Percentiles rank a stretch among this genome's conserved stretches.
Conservation (phyloP, 306 rosid genomes). For the Leucaena leucocephala region DNA sequence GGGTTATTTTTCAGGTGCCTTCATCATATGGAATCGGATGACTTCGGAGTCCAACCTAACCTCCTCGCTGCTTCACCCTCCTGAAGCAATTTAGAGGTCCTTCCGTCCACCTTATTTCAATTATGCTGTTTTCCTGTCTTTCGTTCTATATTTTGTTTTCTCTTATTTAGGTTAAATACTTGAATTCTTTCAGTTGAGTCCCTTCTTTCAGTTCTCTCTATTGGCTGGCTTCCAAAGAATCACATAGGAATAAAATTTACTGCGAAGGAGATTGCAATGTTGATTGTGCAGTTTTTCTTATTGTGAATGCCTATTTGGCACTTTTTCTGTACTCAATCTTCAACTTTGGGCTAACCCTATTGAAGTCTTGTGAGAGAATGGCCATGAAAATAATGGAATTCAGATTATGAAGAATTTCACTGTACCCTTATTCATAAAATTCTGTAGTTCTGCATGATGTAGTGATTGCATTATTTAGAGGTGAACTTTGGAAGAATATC, state of each 20-base stretch:
- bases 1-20: conserved; percentile 33
- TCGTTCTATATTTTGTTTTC: conserved; percentile 4
- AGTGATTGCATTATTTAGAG: background rate
- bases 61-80: conserved; percentile 18
- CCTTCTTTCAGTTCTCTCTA: conserved; percentile 7
- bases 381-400: conserved; percentile 8
- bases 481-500: background rate
- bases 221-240: conserved; percentile 10
- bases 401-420: background rate
- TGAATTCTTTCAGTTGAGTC: background rate
- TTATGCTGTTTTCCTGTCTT: background rate
- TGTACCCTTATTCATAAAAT: background rate
- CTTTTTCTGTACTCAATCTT: background rate
- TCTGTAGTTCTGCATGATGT: background rate
- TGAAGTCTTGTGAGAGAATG: background rate
- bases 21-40: conserved; percentile 19
- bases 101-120: conserved; percentile 8
- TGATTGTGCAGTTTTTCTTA: background rate
- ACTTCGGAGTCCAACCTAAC: conserved; percentile 35
- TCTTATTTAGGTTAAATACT: background rate
- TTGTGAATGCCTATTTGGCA: background rate
- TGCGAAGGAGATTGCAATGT: background rate
- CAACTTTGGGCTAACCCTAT: background rate
- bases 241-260: background rate
- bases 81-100: conserved; percentile 50